These are phyloP conservation scores for Tetradesmus lagerheimii DNA, from an alignment of 139 green algal genomes.

Conservation along the genomic window DNA sequence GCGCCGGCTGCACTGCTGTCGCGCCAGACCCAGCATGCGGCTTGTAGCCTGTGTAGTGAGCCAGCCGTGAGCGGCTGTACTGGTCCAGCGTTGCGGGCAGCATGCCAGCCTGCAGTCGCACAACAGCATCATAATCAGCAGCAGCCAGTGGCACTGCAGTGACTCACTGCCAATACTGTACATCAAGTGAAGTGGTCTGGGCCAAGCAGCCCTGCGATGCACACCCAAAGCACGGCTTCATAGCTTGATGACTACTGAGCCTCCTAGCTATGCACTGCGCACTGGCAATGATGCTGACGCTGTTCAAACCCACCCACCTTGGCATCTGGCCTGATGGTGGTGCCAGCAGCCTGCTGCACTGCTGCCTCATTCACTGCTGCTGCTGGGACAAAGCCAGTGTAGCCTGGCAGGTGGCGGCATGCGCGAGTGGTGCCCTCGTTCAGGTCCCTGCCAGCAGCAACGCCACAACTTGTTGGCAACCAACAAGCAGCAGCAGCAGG, in stretches of 20 bases:
- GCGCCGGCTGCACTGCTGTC: conserved; percentile 43
- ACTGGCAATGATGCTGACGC: too few species aligned
- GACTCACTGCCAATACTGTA: too few species aligned
- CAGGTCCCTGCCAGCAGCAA: conserved; percentile 58
- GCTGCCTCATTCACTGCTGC: conserved; percentile 43
- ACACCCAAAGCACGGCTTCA: too few species aligned
- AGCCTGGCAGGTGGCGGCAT: conserved; percentile 65
- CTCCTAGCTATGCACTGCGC: too few species aligned
- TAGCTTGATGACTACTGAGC: too few species aligned
- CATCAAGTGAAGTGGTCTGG: too few species aligned
- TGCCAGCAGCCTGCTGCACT: conserved; percentile 51
- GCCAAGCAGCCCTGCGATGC: too few species aligned
- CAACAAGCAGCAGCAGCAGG: background rate
- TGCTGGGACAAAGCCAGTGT: conserved; percentile 68
- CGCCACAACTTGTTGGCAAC: too few species aligned
- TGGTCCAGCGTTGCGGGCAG: conserved; percentile 59
- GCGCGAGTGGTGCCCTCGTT: conserved; percentile 63
- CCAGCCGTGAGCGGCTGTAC: conserved; percentile 55
- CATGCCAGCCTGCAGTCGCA: conserved; percentile 45
- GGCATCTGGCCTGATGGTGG: background rate
- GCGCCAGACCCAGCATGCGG: conserved; percentile 31
- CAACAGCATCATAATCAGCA: too few species aligned
- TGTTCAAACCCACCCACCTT: conserved; percentile 9
- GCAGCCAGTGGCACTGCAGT: too few species aligned
- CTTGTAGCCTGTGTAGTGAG: conserved; percentile 68